phyloP scores from a whole-genome alignment of 2,329 filamentous ascomycete species.

The Ceratocystiopsis brevicomis region DNA sequence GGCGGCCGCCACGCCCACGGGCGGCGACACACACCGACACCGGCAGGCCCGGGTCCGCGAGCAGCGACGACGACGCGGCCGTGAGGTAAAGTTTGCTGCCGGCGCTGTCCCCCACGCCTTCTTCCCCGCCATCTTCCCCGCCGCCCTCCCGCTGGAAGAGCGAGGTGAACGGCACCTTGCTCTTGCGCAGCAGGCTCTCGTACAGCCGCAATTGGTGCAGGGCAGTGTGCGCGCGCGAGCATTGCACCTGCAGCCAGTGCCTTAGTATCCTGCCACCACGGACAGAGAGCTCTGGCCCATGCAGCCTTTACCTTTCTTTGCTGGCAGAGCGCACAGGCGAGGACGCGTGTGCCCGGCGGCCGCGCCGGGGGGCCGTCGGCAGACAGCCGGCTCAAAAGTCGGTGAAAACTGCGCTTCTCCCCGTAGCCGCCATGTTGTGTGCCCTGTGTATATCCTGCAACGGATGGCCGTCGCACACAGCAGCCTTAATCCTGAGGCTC shows the following conservation, averaged over 20 bases:
- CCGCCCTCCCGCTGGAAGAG: constrained; percentile 8
- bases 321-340: constrained; percentile 37
- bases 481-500: too few relatives aligned
- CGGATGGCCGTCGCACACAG: background rate
- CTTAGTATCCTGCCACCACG: too few relatives aligned
- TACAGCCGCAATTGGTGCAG: constrained; percentile 37
- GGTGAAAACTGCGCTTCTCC: background rate
- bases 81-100: background rate
- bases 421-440: too few relatives aligned
- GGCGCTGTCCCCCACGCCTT: background rate
- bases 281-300: background rate
- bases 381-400: too few relatives aligned
- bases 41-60: too few relatives aligned
- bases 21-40: too few relatives aligned
- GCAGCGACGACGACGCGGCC: too few relatives aligned
- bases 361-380: background rate
- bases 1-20: too few relatives aligned
- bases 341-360: constrained; percentile 19
- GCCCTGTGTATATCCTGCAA: background rate
- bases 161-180: constrained; percentile 35
- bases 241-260: constrained; percentile 33
- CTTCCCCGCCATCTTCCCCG: background rate
- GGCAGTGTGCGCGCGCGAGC: constrained; percentile 36
- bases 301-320: constrained; percentile 30
- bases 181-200: constrained; percentile 33